These are phyloP conservation scores for Coemansia sp. DNA, from an alignment of 192 early-diverging fungal species.

Conservation along the genomic window DNA sequence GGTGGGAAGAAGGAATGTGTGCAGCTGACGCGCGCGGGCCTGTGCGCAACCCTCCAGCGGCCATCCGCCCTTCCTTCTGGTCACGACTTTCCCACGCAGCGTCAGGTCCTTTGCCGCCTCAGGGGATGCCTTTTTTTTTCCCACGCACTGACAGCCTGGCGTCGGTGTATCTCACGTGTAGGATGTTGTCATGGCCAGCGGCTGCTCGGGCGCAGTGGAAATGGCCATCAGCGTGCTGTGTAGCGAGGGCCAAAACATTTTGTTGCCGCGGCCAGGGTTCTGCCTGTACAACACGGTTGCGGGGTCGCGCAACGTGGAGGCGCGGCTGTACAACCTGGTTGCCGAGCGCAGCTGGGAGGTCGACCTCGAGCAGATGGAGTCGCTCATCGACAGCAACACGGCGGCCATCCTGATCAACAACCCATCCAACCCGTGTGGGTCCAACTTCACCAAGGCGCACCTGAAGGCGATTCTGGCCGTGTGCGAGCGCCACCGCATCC, in stretches of 20 bases:
- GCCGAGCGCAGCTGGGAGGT: slow-evolving; percentile 78
- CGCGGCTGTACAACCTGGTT: slow-evolving; percentile 73
- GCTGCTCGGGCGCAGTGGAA: slow-evolving; percentile 73
- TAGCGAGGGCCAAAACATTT: slow-evolving; percentile 77
- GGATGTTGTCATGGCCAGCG: slow-evolving; percentile 79
- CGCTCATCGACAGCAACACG: slow-evolving; percentile 76
- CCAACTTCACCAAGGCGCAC: slow-evolving; percentile 70
- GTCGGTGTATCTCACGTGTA: slow-evolving; percentile 1
- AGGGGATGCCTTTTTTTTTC: slow-evolving; percentile 1
- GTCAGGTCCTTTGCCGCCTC: no score
- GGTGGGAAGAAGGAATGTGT: no score
- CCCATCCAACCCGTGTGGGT: slow-evolving; percentile 90
- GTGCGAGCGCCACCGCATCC: slow-evolving; percentile 68
- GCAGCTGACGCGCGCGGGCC: no score
- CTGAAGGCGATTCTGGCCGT: slow-evolving; percentile 65
- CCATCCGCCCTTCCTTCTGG: no score
- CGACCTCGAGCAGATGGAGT: slow-evolving; percentile 73
- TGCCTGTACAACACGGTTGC: slow-evolving; percentile 80
- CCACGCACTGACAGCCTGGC: slow-evolving; percentile 1
- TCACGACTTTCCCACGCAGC: no score
- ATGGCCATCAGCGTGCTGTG: slow-evolving; percentile 66
- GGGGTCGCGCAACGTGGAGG: slow-evolving; percentile 67
- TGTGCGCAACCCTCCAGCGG: no score
- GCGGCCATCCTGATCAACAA: slow-evolving; percentile 81
- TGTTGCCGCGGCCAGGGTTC: slow-evolving; percentile 80